These are phyloP conservation scores for Termitomyces sp. DNA, from an alignment of 768 basidiomycete species.

Conservation along the genomic window DNA sequence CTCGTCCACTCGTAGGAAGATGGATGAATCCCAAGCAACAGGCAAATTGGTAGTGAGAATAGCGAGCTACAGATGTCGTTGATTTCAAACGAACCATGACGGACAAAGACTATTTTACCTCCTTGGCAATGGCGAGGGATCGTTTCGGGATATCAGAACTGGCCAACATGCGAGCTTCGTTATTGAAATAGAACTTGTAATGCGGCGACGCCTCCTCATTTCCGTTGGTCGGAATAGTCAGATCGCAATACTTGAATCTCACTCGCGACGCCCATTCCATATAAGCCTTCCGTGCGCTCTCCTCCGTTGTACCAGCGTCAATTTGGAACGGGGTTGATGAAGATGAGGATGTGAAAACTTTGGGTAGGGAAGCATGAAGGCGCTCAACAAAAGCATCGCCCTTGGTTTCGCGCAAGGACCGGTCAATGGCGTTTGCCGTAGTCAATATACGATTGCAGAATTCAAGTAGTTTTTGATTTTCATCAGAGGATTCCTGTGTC, in stretches of 20 bases:
- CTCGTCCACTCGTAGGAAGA: conserved; percentile 92
- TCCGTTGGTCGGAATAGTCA: conserved; percentile 43
- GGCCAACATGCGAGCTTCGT: conserved; percentile 78
- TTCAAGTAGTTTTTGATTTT: conserved; percentile 68
- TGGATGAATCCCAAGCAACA: conserved; percentile 91
- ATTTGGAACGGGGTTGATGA: conserved; percentile 34
- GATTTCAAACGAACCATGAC: neutral
- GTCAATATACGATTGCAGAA: conserved; percentile 86
- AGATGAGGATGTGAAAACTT: conserved; percentile 47
- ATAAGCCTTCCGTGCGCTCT: conserved; percentile 64
- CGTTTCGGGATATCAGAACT: conserved; percentile 86
- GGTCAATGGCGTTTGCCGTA: conserved; percentile 82
- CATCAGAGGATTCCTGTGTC: conserved; percentile 46
- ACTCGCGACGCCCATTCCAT: conserved; percentile 77
- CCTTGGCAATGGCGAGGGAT: conserved; percentile 92
- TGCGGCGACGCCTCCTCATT: conserved; percentile 54
- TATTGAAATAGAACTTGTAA: conserved; percentile 80
- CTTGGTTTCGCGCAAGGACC: conserved; percentile 83
- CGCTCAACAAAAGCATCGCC: conserved; percentile 81
- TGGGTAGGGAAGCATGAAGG: conserved; percentile 71
- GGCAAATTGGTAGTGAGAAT: conserved; percentile 91
- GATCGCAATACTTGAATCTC: conserved; percentile 90
- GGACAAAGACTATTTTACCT: conserved; percentile 39
- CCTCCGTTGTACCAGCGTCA: conserved; percentile 57
- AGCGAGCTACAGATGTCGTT: conserved; percentile 53